These are phyloP conservation scores for Fusarium sp. DNA, from an alignment of 2,329 filamentous ascomycete genomes.

Conservation along the genomic window DNA sequence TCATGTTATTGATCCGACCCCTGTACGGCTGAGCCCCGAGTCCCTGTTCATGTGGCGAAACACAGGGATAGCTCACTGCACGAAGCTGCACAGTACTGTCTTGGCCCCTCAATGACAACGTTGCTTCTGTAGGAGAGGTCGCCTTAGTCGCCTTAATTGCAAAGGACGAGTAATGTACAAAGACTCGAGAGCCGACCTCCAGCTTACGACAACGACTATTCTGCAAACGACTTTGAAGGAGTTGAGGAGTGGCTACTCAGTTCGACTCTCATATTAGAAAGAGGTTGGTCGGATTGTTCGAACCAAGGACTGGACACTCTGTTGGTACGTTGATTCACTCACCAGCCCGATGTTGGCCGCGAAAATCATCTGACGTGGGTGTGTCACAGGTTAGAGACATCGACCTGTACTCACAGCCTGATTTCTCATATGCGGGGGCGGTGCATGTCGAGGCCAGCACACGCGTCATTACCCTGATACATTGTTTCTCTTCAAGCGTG, in stretches of 20 bases:
- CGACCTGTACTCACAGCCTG: not conserved
- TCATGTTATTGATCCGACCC: not conserved
- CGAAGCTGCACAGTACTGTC: no score
- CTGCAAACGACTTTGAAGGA: not conserved
- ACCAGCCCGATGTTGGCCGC: not conserved
- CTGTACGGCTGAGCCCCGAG: not conserved
- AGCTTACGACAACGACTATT: not conserved
- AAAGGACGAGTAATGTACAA: not conserved
- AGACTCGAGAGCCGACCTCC: not conserved
- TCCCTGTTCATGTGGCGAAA: not conserved
- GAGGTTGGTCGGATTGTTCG: not conserved
- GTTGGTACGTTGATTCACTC: no score
- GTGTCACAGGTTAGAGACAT: not conserved
- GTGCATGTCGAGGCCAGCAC: not conserved
- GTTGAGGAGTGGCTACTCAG: not conserved
- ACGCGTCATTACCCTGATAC: not conserved
- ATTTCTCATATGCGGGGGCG: constrained; percentile 1
- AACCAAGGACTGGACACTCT: no score
- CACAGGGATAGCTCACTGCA: not conserved
- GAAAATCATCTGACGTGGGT: constrained; percentile 1
- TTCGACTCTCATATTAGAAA: not conserved
- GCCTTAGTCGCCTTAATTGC: not conserved
- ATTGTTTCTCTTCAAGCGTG: not conserved
- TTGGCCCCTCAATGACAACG: not conserved
- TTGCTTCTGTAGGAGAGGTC: not conserved